A percentile compares a stretch with the other conserved stretches of the same genome.
These are phyloP conservation scores for Anthoceros angustus DNA, from an alignment of 225 moss, liverwort and hornwort genomes.

Conservation along the genomic window DNA sequence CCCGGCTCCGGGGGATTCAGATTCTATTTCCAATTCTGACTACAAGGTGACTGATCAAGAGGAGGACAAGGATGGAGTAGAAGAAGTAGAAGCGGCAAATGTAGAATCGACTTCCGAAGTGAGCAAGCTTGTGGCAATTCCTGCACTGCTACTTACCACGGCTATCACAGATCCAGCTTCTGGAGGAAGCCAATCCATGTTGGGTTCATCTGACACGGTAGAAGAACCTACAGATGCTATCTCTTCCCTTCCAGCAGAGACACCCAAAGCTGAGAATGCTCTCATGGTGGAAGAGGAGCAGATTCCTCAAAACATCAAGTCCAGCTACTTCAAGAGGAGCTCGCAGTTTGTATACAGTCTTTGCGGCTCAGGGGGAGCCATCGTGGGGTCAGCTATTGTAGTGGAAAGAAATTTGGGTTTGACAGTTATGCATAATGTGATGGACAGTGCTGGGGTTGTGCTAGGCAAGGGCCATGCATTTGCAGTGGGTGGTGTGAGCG, in stretches of 20 bases:
- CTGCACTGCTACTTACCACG: too few relatives aligned
- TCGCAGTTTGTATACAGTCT: background rate
- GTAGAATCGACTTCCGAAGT: too few relatives aligned
- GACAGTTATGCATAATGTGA: background rate
- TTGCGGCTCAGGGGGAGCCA: background rate
- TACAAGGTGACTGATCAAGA: too few relatives aligned
- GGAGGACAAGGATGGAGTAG: too few relatives aligned
- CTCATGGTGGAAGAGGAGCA: background rate
- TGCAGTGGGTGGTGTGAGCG: background rate
- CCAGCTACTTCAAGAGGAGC: background rate
- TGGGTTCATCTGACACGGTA: too few relatives aligned
- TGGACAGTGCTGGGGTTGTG: background rate
- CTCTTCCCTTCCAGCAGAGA: background rate
- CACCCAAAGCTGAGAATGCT: background rate
- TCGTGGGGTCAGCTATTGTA: background rate
- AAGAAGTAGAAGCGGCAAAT: too few relatives aligned
- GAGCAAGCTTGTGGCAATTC: too few relatives aligned
- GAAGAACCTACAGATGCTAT: background rate
- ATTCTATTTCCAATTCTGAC: too few relatives aligned
- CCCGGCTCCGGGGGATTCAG: too few relatives aligned
- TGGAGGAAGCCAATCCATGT: too few relatives aligned
- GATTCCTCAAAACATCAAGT: background rate
- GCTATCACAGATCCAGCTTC: too few relatives aligned
- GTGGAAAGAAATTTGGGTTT: background rate
- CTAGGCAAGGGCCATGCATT: background rate